These are phyloP conservation scores for Tricholoma hemisulphureum DNA, from an alignment of 768 basidiomycete genomes.

Conservation along the genomic window DNA sequence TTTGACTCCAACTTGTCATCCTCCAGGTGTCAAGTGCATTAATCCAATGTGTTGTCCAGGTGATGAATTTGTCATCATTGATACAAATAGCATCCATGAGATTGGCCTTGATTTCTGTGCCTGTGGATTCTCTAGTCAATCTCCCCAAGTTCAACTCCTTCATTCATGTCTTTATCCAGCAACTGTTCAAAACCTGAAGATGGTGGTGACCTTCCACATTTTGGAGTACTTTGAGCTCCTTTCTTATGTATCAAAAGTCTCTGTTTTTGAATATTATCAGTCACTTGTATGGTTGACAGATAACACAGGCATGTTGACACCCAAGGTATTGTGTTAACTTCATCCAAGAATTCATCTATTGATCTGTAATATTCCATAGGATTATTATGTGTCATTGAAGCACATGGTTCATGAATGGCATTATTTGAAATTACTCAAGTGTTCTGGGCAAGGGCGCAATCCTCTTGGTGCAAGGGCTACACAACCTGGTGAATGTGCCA, in stretches of 20 bases:
- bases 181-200: conserved; percentile 25
- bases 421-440: too few species aligned
- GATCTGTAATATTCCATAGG: conserved; percentile 3
- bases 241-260: too few species aligned
- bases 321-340: not conserved
- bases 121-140: conserved; percentile 17
- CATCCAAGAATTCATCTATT: too few species aligned
- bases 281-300: conserved; percentile 21
- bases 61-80: conserved; percentile 30
- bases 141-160: conserved; percentile 27
- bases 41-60: conserved; percentile 4
- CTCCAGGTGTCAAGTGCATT: conserved; percentile 10
- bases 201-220: conserved; percentile 21
- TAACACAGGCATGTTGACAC: too few species aligned
- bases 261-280: conserved; percentile 28
- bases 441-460: too few species aligned
- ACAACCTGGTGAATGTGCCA: too few species aligned
- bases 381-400: conserved; percentile 20
- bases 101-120: conserved; percentile 31
- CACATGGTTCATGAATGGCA: conserved; percentile 20
- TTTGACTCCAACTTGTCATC: conserved; percentile 28
- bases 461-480: too few species aligned
- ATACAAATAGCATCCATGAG: conserved; percentile 29
- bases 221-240: conserved; percentile 27
- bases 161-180: too few species aligned